These are phyloP conservation scores for Sarocladium kiliense DNA, from an alignment of 2,329 filamentous ascomycete genomes.

Conservation along the genomic window DNA sequence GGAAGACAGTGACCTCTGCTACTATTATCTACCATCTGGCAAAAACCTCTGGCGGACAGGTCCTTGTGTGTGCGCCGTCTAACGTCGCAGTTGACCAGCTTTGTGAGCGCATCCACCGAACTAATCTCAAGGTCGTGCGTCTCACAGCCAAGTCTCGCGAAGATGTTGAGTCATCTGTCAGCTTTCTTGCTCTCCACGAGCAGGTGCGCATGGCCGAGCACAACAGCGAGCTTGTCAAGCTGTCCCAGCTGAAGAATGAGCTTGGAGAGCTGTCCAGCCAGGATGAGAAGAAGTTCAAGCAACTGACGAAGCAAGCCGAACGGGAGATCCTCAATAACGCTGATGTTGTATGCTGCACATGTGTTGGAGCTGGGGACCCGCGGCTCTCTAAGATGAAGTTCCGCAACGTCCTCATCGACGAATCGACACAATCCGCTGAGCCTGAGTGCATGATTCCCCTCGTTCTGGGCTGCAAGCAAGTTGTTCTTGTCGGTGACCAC, in stretches of 20 bases:
- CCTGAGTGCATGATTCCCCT: constrained; percentile 98
- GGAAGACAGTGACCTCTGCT: constrained; percentile 97
- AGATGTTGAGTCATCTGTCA: constrained; percentile 97
- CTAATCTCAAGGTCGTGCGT: constrained; percentile 92
- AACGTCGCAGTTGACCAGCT: constrained; percentile 98
- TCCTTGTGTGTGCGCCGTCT: constrained; percentile 93
- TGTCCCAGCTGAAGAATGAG: constrained; percentile 88
- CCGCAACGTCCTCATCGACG: constrained; percentile 94
- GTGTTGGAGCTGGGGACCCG: constrained; percentile 93
- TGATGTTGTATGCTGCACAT: constrained; percentile 98
- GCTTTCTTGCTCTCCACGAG: constrained; percentile 90
- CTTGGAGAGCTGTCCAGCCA: constrained; percentile 87
- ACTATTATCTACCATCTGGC: constrained; percentile 98
- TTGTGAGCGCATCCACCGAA: constrained; percentile 92
- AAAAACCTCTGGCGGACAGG: constrained; percentile 90
- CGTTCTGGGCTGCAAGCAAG: constrained; percentile 95
- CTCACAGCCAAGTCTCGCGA: constrained; percentile 98
- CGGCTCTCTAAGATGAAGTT: constrained; percentile 97
- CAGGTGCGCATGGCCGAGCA: constrained; percentile 97
- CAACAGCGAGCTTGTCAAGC: constrained; percentile 87
- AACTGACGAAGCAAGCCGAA: constrained; percentile 88
- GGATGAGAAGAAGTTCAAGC: constrained; percentile 98
- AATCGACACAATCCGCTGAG: constrained; percentile 96
- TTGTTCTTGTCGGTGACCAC: constrained; percentile 97
- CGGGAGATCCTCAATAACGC: constrained; percentile 92